Conservation (phyloP, 2,329 filamentous ascomycete species). For the Magnaporthiopsis incrustans region DNA sequence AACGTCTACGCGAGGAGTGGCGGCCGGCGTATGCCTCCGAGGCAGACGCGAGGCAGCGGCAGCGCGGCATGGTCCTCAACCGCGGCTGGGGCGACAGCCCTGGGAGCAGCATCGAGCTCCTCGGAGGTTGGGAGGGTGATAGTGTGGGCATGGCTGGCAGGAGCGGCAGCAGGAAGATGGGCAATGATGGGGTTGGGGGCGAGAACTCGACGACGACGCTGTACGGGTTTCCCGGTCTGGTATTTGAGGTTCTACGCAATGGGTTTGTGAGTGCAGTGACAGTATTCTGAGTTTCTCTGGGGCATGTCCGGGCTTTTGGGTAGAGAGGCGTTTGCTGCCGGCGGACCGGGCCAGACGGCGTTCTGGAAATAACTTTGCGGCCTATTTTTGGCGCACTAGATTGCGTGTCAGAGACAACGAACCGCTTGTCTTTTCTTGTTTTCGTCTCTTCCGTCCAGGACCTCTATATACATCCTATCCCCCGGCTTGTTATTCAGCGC, state of each 20-base stretch:
- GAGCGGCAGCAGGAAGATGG: constrained; percentile 13
- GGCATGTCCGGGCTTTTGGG: constrained; percentile 5
- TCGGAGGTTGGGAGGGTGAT: constrained; percentile 81
- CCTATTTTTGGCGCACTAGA: no score
- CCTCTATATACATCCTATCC: no score
- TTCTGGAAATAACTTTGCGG: background rate
- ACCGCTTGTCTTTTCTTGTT: no score
- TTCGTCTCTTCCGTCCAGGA: no score
- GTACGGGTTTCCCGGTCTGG: constrained; percentile 86
- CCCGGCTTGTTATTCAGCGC: no score
- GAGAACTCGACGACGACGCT: constrained; percentile 67
- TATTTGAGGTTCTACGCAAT: constrained; percentile 95
- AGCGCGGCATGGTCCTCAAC: constrained; percentile 80
- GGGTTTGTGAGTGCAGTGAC: constrained; percentile 84
- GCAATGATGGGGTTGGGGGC: constrained; percentile 30
- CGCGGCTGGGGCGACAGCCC: constrained; percentile 87
- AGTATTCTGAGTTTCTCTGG: constrained; percentile 54
- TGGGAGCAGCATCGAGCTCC: constrained; percentile 77
- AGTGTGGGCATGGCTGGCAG: background rate
- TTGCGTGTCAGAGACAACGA: no score
- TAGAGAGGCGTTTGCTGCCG: background rate
- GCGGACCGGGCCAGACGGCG: background rate
- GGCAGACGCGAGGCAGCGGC: constrained; percentile 41
- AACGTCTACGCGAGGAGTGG: constrained; percentile 61
- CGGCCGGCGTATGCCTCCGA: constrained; percentile 53